These are phyloP conservation scores for Bremia lactucae DNA, from an alignment of 352 stramenopile species.

Conservation along the genomic window DNA sequence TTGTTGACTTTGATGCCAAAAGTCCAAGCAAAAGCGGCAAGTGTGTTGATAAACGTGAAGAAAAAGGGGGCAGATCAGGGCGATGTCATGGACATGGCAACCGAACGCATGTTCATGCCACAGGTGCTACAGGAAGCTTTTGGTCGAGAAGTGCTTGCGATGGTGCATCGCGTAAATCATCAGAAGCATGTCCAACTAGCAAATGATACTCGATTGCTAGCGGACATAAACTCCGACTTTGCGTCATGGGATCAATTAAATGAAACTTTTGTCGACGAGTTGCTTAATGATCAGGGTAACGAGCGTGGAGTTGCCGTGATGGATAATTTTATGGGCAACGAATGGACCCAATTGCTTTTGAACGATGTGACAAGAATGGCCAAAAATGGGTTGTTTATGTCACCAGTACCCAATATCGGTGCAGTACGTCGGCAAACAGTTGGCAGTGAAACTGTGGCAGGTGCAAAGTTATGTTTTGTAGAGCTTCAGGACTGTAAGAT, in stretches of 20 bases:
- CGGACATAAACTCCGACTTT: conserved; percentile 42
- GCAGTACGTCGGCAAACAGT: conserved; percentile 9
- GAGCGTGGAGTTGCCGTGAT: conserved; percentile 35
- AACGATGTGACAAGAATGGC: conserved; percentile 60
- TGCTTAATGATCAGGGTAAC: conserved; percentile 8
- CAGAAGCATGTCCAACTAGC: conserved; percentile 72
- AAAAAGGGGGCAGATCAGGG: conserved; percentile 49
- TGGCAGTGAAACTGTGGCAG: background rate
- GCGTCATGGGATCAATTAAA: conserved; percentile 57
- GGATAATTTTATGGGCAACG: conserved; percentile 72
- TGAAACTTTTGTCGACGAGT: conserved; percentile 33
- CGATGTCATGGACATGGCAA: conserved; percentile 69
- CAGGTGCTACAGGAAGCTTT: conserved; percentile 83
- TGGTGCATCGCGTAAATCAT: conserved; percentile 77
- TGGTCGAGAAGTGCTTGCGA: conserved; percentile 63
- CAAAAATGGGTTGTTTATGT: conserved; percentile 38
- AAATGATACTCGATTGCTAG: conserved; percentile 47
- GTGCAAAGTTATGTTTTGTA: conserved; percentile 48
- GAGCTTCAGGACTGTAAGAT: conserved; percentile 39
- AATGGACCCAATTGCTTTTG: conserved; percentile 54
- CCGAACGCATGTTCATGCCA: conserved; percentile 50
- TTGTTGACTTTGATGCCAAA: conserved; percentile 73
- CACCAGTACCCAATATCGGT: conserved; percentile 16
- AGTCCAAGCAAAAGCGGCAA: conserved; percentile 62
- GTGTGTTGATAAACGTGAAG: conserved; percentile 77